Evolutionary conservation across 352 stramenopile species (phyloP).

Genomic region (Pythium dissotocum): DNA sequence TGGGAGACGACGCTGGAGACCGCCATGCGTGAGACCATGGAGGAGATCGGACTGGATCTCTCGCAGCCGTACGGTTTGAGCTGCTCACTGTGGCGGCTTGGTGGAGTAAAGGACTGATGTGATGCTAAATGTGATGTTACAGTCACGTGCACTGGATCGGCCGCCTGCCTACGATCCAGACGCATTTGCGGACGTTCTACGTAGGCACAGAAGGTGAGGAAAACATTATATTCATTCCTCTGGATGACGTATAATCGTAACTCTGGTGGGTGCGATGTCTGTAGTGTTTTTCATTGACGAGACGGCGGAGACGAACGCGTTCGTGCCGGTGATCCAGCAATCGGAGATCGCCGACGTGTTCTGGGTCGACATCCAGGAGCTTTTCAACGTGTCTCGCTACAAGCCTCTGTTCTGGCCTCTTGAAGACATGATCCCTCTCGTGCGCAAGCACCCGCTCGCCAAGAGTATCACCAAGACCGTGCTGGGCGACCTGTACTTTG

Average conservation of each 20-base stretch:
- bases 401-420: conserved; percentile 56
- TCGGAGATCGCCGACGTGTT: conserved; percentile 77
- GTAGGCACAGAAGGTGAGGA: conserved; percentile 66
- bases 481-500: conserved; percentile 64
- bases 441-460: conserved; percentile 36
- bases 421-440: conserved; percentile 53
- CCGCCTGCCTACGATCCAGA: conserved; percentile 53
- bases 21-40: conserved; percentile 72
- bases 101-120: background rate
- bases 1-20: conserved; percentile 76
- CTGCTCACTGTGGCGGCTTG: background rate
- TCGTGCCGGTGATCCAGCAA: conserved; percentile 54
- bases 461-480: conserved; percentile 34
- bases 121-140: background rate
- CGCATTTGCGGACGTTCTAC: conserved; percentile 59
- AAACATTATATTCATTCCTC: no score
- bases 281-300: conserved; percentile 78
- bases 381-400: conserved; percentile 63
- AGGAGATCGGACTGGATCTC: conserved; percentile 82
- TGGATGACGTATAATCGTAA: no score
- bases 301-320: conserved; percentile 44
- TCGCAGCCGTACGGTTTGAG: conserved; percentile 40
- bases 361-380: conserved; percentile 81
- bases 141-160: conserved; percentile 75
- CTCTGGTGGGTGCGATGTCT: background rate